Percentiles rank a stretch among this genome's conserved stretches.
These are phyloP conservation scores for Fraxinus nigra DNA, from an alignment of 305 asterid genomes.

Conservation along the genomic window DNA sequence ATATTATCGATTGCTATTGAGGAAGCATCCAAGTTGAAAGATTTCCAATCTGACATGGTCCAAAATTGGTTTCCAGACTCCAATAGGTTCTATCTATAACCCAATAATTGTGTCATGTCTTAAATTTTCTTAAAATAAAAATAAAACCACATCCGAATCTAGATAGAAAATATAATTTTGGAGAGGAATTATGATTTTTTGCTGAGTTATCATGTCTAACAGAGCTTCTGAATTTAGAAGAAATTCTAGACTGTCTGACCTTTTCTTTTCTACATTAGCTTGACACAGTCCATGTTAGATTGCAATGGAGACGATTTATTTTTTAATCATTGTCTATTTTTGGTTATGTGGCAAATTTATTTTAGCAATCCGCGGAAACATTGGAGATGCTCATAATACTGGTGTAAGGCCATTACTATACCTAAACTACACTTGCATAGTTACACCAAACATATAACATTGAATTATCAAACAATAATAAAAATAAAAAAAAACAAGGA, in stretches of 20 bases:
- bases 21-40: neutral
- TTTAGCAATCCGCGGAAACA: neutral
- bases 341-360: neutral
- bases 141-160: neutral
- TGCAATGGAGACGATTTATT: neutral
- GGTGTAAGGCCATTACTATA: neutral
- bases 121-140: neutral
- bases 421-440: neutral
- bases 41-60: neutral
- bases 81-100: neutral
- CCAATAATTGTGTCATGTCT: neutral
- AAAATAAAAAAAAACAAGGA: no score
- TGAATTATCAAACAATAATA: neutral
- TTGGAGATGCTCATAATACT: neutral
- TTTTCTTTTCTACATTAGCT: neutral
- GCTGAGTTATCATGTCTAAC: neutral
- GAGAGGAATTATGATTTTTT: neutral
- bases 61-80: neutral
- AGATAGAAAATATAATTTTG: neutral
- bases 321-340: neutral
- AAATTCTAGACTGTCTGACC: neutral
- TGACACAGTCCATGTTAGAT: neutral
- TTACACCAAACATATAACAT: neutral
- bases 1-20: neutral
- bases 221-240: neutral